Conservation (phyloP, 2,329 filamentous ascomycete genomes). For the Myriosclerotinia curreyana region DNA sequence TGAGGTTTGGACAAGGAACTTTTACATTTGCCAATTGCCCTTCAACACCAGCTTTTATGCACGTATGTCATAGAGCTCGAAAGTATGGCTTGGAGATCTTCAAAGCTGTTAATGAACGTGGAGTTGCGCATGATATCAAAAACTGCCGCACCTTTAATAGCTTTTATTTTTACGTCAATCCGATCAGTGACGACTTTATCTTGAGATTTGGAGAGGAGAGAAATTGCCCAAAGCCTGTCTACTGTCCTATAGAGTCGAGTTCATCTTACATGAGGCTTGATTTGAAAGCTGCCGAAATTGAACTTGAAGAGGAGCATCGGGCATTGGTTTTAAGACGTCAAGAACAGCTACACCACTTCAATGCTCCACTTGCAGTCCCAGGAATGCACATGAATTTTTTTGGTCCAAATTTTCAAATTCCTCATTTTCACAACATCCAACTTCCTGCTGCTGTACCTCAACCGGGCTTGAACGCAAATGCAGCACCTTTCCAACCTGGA, state of each 20-base stretch:
- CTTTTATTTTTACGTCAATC: constrained; percentile 2
- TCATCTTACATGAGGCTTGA: not conserved
- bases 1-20: accelerated
- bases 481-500: too few species aligned
- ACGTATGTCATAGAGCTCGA: not conserved
- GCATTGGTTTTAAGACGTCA: accelerated
- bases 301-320: not conserved
- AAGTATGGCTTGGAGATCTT: not conserved
- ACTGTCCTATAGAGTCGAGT: not conserved
- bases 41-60: constrained; percentile 7
- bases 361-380: not conserved
- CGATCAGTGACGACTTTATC: constrained; percentile 7
- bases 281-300: not conserved
- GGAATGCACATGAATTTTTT: not conserved
- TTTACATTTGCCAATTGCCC: not conserved
- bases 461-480: too few species aligned
- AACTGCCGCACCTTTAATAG: not conserved
- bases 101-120: not conserved
- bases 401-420: too few species aligned
- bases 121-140: not conserved
- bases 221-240: not conserved
- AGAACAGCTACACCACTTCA: not conserved
- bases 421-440: too few species aligned
- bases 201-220: not conserved
- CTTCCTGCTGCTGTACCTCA: too few species aligned